Percentiles rank a stretch among this genome's conserved stretches.
Conservation (phyloP, 768 basidiomycete genomes). For the Porpolomopsis calyptriformis region DNA sequence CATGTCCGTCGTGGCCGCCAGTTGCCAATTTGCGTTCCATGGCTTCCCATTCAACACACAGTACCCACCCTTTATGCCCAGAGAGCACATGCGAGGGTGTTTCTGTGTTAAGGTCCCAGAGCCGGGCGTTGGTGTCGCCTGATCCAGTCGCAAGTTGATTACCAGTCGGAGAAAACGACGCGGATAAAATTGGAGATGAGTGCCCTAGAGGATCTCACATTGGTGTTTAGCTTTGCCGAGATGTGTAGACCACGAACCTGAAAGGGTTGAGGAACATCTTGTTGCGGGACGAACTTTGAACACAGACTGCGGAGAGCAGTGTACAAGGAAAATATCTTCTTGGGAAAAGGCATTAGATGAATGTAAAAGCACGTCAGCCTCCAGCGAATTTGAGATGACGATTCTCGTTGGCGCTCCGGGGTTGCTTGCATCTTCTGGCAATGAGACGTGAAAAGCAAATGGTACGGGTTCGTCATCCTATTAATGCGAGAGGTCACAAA, state of each 20-base stretch:
- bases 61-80: conserved; percentile 93
- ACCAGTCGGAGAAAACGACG: conserved; percentile 92
- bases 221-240: not conserved
- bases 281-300: conserved; percentile 92
- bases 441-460: conserved; percentile 77
- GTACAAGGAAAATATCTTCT: conserved; percentile 81
- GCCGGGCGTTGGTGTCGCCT: conserved; percentile 82
- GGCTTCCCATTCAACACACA: conserved; percentile 96
- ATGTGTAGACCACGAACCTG: conserved; percentile 38
- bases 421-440: conserved; percentile 45
- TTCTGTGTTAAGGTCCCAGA: conserved; percentile 94
- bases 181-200: conserved; percentile 85
- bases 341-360: conserved; percentile 62
- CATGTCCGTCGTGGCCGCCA: conserved; percentile 90
- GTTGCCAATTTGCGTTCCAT: conserved; percentile 85
- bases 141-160: conserved; percentile 87
- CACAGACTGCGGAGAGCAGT: conserved; percentile 91
- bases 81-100: conserved; percentile 76
- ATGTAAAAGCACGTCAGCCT: conserved; percentile 68
- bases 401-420: conserved; percentile 63
- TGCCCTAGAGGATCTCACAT: conserved; percentile 46
- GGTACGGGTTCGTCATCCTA: conserved; percentile 85
- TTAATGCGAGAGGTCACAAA: not conserved
- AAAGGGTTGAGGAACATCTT: conserved; percentile 85
- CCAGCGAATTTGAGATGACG: conserved; percentile 75